Evolutionary conservation across 371 early-diverging fungal genomes (phyloP), one percentile per base, ranked within the genome.

Genomic region (Paraphysoderma sedebokerense): DNA sequence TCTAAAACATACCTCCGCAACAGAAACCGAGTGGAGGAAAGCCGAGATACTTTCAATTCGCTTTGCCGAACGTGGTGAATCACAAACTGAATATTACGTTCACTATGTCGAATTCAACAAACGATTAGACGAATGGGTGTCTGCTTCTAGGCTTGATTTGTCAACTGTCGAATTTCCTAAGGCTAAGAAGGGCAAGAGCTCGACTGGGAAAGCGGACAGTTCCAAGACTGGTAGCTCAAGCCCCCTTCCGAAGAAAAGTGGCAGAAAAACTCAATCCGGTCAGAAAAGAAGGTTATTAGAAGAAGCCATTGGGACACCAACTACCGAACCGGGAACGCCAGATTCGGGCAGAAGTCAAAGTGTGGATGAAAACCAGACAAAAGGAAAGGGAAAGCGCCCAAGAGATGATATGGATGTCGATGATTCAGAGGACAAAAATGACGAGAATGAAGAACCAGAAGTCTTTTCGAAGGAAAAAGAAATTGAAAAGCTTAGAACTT

Each of bases 61-160:
- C n/a, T 5, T 2, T 20, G 7, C 38, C 31, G 17, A 15, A 13
- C n/a, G 2, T 3, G 28, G 26, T 22, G 28, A n/a, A 35, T 5
- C 17, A 2, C 58, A 67, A n/a, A 53, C 68, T 15, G 82, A 88
- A 63, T 96, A 84, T 59, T 99, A 99, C 66, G 89, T 99, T 1
- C 99, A 99, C 61, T 98, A 96, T 61, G 76, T 85, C 4, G 87
- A 90, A 41, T 97, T 89, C 65, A 99, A 99, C 72, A 98, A 96
- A 62, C 85, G 99, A 37, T 69, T 98, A 46, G 99, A 99, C 67
- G 93, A 95, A 61, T 98, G 99, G 99, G 86, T 99, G 0, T 41
- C 74, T 0, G 71, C 74, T n/a, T 57, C 66, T 0, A 62, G 80
- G 19, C 58, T 95, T 17, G 78, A 87, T 40, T 61, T 93, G 22